Conservation (phyloP, 371 early-diverging fungal species). For the Actinomortierella wolfii region DNA sequence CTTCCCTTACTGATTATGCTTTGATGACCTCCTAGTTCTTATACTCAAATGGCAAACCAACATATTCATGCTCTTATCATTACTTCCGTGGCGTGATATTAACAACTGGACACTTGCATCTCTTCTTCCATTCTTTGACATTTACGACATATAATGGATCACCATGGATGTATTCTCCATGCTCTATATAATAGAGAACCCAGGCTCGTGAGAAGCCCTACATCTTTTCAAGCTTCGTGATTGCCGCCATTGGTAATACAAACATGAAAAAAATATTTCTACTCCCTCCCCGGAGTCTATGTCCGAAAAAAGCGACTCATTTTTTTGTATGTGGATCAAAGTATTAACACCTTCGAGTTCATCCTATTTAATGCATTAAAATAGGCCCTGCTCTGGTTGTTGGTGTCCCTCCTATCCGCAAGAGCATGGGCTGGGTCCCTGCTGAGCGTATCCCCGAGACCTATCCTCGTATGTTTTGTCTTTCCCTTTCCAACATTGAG, state of each 20-base stretch:
- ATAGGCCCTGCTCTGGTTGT: slow-evolving; percentile 40
- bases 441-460: slow-evolving; percentile 40
- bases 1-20: too few relatives aligned
- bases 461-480: slow-evolving; percentile 38
- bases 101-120: too few relatives aligned
- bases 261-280: background rate
- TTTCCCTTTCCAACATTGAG: too few relatives aligned
- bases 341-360: background rate
- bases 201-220: slow-evolving; percentile 34
- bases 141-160: too few relatives aligned
- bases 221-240: slow-evolving; percentile 46
- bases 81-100: background rate
- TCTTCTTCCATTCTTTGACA: background rate
- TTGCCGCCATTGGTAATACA: slow-evolving; percentile 41
- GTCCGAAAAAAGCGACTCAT: background rate
- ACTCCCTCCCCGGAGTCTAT: background rate
- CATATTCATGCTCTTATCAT: background rate
- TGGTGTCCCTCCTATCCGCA: slow-evolving; percentile 39
- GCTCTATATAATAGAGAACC: slow-evolving; percentile 19
- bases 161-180: background rate
- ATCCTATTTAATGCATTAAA: background rate
- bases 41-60: background rate
- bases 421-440: slow-evolving; percentile 31
- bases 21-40: background rate
- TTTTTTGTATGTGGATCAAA: background rate